A percentile compares a stretch with the other conserved stretches of the same genome.
Evolutionary conservation across 2,329 filamentous ascomycete species (phyloP).

Genomic region (Beauveria sp.): DNA sequence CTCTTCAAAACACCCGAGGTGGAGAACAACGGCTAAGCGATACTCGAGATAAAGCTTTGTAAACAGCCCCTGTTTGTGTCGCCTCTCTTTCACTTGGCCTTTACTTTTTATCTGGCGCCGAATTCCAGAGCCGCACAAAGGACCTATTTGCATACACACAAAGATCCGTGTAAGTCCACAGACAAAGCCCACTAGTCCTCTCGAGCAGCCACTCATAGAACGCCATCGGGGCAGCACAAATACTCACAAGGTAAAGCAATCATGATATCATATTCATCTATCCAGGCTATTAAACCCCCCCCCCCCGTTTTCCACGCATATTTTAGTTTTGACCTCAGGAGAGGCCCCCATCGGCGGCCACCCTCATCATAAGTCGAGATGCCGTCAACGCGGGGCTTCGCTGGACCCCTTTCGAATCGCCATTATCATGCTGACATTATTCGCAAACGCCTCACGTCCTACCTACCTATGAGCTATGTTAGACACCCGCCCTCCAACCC

Average conservation of each 20-base stretch:
- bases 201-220: background rate
- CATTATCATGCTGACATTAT: background rate
- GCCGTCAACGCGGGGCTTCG: conserved; percentile 1
- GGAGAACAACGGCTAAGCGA: background rate
- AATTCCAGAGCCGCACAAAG: too few relatives aligned
- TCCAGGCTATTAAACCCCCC: too few relatives aligned
- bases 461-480: background rate
- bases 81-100: background rate
- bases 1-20: background rate
- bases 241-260: background rate
- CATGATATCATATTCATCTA: background rate
- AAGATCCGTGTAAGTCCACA: conserved; percentile 1
- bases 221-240: background rate
- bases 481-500: background rate
- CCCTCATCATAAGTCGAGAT: background rate
- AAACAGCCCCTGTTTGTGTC: background rate
- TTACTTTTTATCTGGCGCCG: too few relatives aligned
- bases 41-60: background rate
- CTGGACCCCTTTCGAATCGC: conserved; percentile 1
- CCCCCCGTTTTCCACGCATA: too few relatives aligned
- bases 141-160: background rate
- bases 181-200: background rate
- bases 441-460: background rate
- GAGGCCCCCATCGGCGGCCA: background rate
- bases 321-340: background rate